Conservation (phyloP, 225 moss, liverwort and hornwort species). For the Bryoerythrophyllum caledonicum region DNA sequence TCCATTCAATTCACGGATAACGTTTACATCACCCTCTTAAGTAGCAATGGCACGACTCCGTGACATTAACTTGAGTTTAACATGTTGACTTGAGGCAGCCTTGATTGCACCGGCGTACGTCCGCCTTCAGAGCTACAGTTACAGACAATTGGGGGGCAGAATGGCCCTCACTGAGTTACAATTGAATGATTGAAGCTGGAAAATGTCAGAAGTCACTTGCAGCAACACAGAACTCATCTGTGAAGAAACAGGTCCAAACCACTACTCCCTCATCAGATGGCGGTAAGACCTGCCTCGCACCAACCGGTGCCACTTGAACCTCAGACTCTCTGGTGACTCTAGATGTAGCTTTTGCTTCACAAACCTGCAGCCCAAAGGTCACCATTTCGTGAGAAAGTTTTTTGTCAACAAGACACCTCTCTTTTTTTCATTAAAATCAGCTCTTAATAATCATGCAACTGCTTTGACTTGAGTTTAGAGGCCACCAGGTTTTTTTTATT, state of each 20-base stretch:
- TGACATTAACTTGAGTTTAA: not conserved
- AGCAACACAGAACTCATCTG: conserved; percentile 1
- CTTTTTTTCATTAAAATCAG: too few species aligned
- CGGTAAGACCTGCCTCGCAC: conserved; percentile 81
- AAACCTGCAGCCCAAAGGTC: conserved; percentile 52
- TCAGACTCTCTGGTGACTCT: conserved; percentile 38
- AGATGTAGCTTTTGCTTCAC: conserved; percentile 59
- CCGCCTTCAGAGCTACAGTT: not conserved
- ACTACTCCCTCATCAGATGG: conserved; percentile 63
- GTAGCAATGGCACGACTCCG: conserved; percentile 3
- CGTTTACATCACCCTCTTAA: not conserved
- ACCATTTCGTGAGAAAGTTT: too few species aligned
- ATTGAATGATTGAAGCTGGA: conserved; percentile 5
- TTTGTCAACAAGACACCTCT: too few species aligned
- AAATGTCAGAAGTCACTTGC: conserved; percentile 14
- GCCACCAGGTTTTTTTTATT: too few species aligned
- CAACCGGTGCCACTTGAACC: conserved; percentile 72
- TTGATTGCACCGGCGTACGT: conserved; percentile 15
- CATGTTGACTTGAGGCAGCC: conserved; percentile 1
- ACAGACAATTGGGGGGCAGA: not conserved
- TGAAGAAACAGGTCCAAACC: not conserved
- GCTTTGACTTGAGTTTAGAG: too few species aligned
- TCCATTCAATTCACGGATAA: too few species aligned
- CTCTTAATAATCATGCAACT: too few species aligned
- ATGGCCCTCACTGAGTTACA: conserved; percentile 13